These are phyloP conservation scores for Hyaloraphidium curvatum DNA, from an alignment of 192 early-diverging fungal species.

Conservation along the genomic window DNA sequence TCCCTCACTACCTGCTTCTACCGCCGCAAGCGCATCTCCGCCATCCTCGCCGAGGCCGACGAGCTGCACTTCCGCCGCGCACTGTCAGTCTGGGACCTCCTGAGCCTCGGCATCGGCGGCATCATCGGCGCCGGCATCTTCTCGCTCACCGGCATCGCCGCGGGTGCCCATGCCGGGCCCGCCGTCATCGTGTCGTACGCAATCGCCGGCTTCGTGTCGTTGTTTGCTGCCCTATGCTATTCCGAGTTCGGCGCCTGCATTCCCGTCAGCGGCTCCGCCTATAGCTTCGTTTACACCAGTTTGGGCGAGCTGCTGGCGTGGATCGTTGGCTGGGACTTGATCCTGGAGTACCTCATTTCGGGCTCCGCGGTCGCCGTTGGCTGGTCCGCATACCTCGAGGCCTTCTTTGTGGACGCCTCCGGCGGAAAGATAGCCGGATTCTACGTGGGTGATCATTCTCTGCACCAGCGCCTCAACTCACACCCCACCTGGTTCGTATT, in stretches of 20 bases:
- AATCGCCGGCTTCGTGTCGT: slow-evolving; percentile 31
- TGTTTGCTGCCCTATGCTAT: slow-evolving; percentile 24
- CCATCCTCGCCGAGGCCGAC: no score
- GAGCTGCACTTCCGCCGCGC: no score
- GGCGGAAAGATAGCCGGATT: no score
- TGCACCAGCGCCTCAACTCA: no score
- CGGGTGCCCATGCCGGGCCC: slow-evolving; percentile 57
- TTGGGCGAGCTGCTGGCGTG: slow-evolving; percentile 77
- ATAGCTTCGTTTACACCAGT: slow-evolving; percentile 68
- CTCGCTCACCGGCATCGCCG: slow-evolving; percentile 31
- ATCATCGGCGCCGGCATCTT: slow-evolving; percentile 7
- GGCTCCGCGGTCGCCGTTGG: slow-evolving; percentile 63
- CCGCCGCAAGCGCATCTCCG: no score
- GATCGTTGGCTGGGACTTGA: slow-evolving; percentile 83
- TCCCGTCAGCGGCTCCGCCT: slow-evolving; percentile 70
- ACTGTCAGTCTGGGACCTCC: no score
- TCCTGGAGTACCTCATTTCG: slow-evolving; percentile 71
- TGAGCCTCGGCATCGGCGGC: neutral
- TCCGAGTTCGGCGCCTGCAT: slow-evolving; percentile 75
- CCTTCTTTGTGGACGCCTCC: slow-evolving; percentile 45
- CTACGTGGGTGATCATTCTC: no score
- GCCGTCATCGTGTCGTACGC: slow-evolving; percentile 63
- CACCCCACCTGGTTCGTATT: no score
- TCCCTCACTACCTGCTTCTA: no score
- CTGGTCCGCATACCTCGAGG: slow-evolving; percentile 65